A percentile compares a stretch with the other conserved stretches of the same genome.
Evolutionary conservation across 495 filamentous ascomycete species (phyloP).

Genomic region (Aspergillus wentii): DNA sequence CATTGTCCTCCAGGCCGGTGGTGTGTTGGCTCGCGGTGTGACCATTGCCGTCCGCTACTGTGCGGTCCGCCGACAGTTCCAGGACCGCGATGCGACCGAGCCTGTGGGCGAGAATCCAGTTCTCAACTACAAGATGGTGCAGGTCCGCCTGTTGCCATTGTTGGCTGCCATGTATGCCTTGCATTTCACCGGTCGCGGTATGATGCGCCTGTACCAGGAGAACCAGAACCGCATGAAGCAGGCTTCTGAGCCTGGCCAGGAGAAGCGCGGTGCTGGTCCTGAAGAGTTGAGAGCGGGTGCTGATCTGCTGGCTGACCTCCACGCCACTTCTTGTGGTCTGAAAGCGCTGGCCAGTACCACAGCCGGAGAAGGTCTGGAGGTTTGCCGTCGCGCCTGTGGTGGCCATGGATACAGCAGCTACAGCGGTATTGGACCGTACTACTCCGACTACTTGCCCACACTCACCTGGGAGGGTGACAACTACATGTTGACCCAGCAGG

Average conservation of each 20-base stretch:
- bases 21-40: constrained; percentile 65
- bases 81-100: constrained; percentile 57
- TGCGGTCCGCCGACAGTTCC: constrained; percentile 65
- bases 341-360: constrained; percentile 65
- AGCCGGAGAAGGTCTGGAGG: constrained; percentile 64
- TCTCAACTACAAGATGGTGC: constrained; percentile 73
- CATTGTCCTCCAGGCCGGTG: constrained; percentile 63
- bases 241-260: constrained; percentile 28
- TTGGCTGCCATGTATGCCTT: constrained; percentile 70
- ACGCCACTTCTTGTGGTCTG: constrained; percentile 68
- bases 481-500: constrained; percentile 75
- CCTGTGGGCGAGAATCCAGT: constrained; percentile 62
- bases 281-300: constrained; percentile 60
- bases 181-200: constrained; percentile 66
- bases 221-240: constrained; percentile 60
- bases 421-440: constrained; percentile 62
- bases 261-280: constrained; percentile 55
- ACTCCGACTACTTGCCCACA: constrained; percentile 65
- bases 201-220: constrained; percentile 62
- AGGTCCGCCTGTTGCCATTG: constrained; percentile 62
- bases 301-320: constrained; percentile 65
- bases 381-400: constrained; percentile 66
- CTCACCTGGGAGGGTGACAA: constrained; percentile 67
- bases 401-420: constrained; percentile 71
- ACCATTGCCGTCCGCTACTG: constrained; percentile 71